These are phyloP conservation scores for Discostella stelligera DNA, from an alignment of 352 stramenopile genomes.

Conservation along the genomic window DNA sequence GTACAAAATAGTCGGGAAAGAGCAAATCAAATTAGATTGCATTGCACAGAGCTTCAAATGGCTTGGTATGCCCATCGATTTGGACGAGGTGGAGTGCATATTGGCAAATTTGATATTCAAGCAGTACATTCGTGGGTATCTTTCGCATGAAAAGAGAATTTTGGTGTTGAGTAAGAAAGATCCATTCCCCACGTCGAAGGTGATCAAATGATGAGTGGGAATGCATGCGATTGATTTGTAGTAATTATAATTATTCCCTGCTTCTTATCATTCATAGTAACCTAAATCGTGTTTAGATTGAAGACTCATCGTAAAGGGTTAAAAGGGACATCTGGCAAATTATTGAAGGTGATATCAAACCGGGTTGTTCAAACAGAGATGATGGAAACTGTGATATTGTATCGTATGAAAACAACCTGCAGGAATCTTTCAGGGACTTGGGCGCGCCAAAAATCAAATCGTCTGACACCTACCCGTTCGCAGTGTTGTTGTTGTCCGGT, in stretches of 20 bases:
- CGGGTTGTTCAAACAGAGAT: no score
- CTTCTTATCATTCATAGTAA: no score
- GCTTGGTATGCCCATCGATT: slow-evolving; percentile 88
- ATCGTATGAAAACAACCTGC: no score
- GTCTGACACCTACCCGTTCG: no score
- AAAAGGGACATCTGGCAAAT: no score
- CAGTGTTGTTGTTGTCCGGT: no score
- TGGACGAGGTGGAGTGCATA: slow-evolving; percentile 96
- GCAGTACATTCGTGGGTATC: slow-evolving; percentile 94
- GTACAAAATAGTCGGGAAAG: slow-evolving; percentile 83
- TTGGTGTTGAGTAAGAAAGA: slow-evolving; percentile 93
- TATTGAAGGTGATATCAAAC: no score
- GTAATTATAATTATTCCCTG: neutral
- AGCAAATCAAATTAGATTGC: slow-evolving; percentile 89
- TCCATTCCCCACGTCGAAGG: slow-evolving; percentile 86
- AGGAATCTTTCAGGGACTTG: no score
- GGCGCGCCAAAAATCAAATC: no score
- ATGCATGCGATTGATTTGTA: neutral
- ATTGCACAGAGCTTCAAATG: slow-evolving; percentile 87
- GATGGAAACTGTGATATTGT: no score
- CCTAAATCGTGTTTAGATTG: no score
- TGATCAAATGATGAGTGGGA: slow-evolving; percentile 48
- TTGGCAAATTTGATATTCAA: slow-evolving; percentile 96
- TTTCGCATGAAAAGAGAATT: slow-evolving; percentile 94
- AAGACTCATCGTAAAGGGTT: no score